Evolutionary conservation across 148 eudicot species (phyloP).

Genomic region (Vaccinium corymbosum): DNA sequence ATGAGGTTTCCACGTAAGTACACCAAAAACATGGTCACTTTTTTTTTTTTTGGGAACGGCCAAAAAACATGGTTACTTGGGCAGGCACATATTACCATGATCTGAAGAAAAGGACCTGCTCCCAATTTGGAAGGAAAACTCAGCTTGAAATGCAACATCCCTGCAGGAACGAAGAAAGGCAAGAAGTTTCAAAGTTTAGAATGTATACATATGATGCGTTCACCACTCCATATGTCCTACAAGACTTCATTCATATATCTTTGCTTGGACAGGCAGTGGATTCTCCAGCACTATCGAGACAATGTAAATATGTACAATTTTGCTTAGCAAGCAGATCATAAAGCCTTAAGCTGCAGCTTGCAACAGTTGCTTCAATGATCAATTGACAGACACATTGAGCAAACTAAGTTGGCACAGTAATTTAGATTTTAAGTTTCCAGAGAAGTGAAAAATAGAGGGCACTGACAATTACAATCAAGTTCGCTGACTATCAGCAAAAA

Average conservation of each 20-base stretch:
- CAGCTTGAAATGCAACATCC: constrained; percentile 23
- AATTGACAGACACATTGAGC: neutral
- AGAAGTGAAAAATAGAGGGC: neutral
- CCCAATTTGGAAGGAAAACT: constrained; percentile 24
- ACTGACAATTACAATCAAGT: neutral
- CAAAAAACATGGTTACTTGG: neutral
- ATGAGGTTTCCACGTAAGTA: neutral
- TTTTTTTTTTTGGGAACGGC: too few relatives aligned
- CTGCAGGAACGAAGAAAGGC: constrained; percentile 21
- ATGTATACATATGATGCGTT: neutral
- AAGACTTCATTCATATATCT: neutral
- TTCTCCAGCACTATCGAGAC: neutral
- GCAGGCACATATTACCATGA: constrained; percentile 25
- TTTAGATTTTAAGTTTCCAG: neutral
- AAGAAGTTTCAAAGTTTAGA: neutral
- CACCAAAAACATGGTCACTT: neutral
- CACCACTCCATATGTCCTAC: neutral
- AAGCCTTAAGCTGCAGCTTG: neutral
- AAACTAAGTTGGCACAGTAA: neutral
- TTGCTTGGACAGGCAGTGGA: neutral
- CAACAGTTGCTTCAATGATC: neutral
- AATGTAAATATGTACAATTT: neutral
- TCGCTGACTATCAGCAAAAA: neutral
- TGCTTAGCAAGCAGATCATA: neutral
- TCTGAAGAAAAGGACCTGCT: constrained; percentile 45